Evolutionary conservation across 1,284 basidiomycete species (phyloP).

Genomic region (Heterobasidion irregulare): DNA sequence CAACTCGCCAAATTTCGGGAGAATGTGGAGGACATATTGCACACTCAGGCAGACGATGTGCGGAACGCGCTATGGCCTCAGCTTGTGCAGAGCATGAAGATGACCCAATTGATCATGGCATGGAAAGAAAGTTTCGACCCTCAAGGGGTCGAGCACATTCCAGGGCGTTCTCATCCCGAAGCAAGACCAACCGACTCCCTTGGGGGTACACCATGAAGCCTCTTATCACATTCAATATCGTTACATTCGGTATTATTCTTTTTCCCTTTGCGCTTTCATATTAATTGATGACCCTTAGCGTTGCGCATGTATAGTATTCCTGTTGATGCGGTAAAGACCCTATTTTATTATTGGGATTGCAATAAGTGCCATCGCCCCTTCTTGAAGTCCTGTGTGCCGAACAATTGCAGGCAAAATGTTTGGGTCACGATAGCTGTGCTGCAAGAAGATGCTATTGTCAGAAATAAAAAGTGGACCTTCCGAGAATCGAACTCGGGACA

Average conservation of each 20-base stretch:
- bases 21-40: constrained; percentile 29
- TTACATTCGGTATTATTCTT: too few species aligned
- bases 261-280: too few species aligned
- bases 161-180: background rate
- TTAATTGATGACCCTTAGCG: background rate
- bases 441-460: background rate
- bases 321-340: background rate
- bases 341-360: background rate
- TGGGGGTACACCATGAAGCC: too few species aligned
- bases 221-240: too few species aligned
- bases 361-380: too few species aligned
- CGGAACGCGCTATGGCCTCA: constrained; percentile 29
- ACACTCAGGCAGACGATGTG: constrained; percentile 27
- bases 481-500: constrained; percentile 42
- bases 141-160: background rate
- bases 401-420: background rate
- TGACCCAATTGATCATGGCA: constrained; percentile 16
- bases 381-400: background rate
- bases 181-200: background rate
- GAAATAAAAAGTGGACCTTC: constrained; percentile 30
- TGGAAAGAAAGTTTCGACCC: constrained; percentile 15
- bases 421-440: too few species aligned
- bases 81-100: constrained; percentile 22
- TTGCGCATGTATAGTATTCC: background rate
- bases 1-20: constrained; percentile 26